These are phyloP conservation scores for Puya raimondii DNA, from an alignment of 176 grass and related monocot genomes.

Conservation along the genomic window DNA sequence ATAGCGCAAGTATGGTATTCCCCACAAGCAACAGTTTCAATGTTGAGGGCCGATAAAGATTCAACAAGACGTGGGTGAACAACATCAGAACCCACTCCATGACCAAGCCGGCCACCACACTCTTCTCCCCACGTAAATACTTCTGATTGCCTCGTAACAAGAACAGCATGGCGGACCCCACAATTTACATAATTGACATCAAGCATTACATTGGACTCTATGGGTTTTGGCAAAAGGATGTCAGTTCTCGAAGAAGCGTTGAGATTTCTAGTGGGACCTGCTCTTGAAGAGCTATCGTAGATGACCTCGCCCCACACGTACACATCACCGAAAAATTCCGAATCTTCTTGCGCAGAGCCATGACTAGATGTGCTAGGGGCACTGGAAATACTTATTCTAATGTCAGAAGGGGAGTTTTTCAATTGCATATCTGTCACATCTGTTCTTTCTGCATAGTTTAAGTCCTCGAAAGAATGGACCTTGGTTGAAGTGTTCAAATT, in stretches of 20 bases:
- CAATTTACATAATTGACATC: slow-evolving; percentile 82
- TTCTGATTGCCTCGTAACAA: slow-evolving; percentile 81
- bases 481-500: slow-evolving; percentile 58
- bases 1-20: slow-evolving; percentile 96
- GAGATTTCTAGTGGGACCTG: slow-evolving; percentile 20
- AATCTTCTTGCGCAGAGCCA: slow-evolving; percentile 86
- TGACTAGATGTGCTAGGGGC: slow-evolving; percentile 95
- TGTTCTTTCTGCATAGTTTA: slow-evolving; percentile 56
- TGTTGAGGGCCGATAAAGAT: slow-evolving; percentile 53
- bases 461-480: slow-evolving; percentile 52
- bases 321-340: slow-evolving; percentile 84
- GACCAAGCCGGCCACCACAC: slow-evolving; percentile 71
- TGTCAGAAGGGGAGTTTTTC: slow-evolving; percentile 68
- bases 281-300: slow-evolving; percentile 30
- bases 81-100: slow-evolving; percentile 59
- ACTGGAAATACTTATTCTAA: slow-evolving; percentile 95
- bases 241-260: slow-evolving; percentile 35
- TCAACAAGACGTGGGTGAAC: slow-evolving; percentile 66
- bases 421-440: slow-evolving; percentile 85
- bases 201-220: slow-evolving; percentile 96
- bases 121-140: slow-evolving; percentile 98
- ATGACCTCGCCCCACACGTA: slow-evolving; percentile 94
- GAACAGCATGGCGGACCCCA: slow-evolving; percentile 76
- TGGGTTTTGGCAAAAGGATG: slow-evolving; percentile 75
- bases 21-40: slow-evolving; percentile 76